Percentiles rank a stretch among this genome's conserved stretches.
Evolutionary conservation across 352 stramenopile genomes (phyloP).

Genomic region (Phytophthora europaea): DNA sequence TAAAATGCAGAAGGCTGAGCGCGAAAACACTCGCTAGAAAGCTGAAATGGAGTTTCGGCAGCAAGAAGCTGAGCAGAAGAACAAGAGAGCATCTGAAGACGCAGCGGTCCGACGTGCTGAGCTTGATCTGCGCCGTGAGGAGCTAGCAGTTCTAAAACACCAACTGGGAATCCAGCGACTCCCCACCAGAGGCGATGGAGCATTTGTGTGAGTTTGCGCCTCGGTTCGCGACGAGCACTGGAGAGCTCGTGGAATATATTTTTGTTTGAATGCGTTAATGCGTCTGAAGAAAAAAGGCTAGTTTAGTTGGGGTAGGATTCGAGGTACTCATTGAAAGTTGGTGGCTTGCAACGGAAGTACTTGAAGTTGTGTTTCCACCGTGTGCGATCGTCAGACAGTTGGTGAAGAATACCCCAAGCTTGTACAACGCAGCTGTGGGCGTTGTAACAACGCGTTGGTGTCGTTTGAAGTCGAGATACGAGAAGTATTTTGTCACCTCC

Average conservation of each 20-base stretch:
- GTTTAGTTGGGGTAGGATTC: not conserved
- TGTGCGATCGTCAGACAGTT: conserved; percentile 13
- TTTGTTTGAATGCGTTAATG: no score
- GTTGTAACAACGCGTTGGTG: conserved; percentile 17
- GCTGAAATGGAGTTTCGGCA: conserved; percentile 4
- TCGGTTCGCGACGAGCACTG: not conserved
- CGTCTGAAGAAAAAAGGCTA: not conserved
- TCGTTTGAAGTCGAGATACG: conserved; percentile 11
- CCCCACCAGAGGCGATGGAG: not conserved
- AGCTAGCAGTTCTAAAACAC: not conserved
- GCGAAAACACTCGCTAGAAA: conserved; percentile 5
- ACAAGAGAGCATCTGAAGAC: not conserved
- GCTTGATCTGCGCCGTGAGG: not conserved
- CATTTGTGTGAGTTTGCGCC: not conserved
- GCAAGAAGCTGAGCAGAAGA: not conserved
- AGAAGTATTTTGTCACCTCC: conserved; percentile 13
- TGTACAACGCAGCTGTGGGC: conserved; percentile 8
- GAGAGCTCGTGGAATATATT: not conserved
- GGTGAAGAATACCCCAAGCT: conserved; percentile 15
- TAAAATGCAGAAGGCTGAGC: not conserved
- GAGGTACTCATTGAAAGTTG: conserved; percentile 15
- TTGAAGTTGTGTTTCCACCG: conserved; percentile 21
- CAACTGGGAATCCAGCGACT: not conserved
- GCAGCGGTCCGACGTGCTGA: not conserved
- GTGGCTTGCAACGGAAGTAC: conserved; percentile 15